Conservation (phyloP, 2,329 filamentous ascomycete genomes). For the Exophiala dermatitidis region DNA sequence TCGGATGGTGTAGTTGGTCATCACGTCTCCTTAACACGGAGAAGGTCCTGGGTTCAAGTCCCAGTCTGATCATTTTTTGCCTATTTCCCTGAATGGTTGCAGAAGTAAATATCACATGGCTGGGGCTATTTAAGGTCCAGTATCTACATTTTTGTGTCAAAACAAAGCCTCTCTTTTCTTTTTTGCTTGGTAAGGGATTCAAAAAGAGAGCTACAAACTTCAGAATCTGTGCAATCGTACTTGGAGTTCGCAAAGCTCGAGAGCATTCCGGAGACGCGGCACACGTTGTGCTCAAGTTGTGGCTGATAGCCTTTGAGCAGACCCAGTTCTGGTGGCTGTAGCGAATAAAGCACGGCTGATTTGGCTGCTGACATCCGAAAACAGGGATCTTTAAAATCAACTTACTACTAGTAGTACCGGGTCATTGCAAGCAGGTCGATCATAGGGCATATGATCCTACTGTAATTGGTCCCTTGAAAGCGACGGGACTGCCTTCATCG, state of each 20-base stretch:
- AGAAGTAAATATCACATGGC: no score
- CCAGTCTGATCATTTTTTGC: conserved; percentile 16
- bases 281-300: background rate
- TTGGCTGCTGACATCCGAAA: background rate
- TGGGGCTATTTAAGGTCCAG: no score
- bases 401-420: background rate
- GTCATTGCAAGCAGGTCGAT: background rate
- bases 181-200: no score
- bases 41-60: conserved; percentile 32
- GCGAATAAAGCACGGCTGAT: conserved; percentile 4
- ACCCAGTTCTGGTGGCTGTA: conserved; percentile 3
- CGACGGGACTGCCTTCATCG: background rate
- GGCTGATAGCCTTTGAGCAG: background rate
- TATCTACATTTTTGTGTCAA: no score
- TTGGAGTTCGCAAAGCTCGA: no score
- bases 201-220: background rate
- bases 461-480: no score
- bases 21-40: conserved; percentile 36
- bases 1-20: conserved; percentile 27
- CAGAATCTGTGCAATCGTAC: background rate
- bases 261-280: background rate
- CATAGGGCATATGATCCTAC: background rate
- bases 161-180: no score
- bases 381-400: background rate
- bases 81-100: no score